Conservation (phyloP, 2,329 filamentous ascomycete genomes). For the Aspergillus persii region DNA sequence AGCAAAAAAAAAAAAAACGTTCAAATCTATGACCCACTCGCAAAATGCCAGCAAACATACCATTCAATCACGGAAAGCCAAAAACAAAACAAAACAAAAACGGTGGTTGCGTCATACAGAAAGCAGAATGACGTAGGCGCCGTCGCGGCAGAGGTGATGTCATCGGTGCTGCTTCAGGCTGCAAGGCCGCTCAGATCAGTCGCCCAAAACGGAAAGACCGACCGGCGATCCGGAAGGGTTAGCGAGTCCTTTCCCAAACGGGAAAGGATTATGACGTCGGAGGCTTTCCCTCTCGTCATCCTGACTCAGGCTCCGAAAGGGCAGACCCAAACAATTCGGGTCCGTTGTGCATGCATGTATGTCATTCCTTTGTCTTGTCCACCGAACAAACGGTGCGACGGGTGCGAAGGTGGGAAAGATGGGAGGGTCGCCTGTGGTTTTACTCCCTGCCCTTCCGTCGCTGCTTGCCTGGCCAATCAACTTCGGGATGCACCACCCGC, state of each 20-base stretch:
- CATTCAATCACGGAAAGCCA: background rate
- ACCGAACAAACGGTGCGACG: too few relatives aligned
- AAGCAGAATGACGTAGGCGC: background rate
- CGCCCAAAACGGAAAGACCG: constrained; percentile 12
- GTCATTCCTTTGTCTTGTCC: too few relatives aligned
- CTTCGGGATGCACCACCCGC: constrained; percentile 87
- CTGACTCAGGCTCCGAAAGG: constrained; percentile 11
- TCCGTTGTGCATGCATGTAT: too few relatives aligned
- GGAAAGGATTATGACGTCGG: constrained; percentile 22
- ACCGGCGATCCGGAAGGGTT: constrained; percentile 19
- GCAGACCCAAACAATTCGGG: background rate
- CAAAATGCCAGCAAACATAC: constrained; percentile 3
- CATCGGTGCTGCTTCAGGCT: constrained; percentile 15
- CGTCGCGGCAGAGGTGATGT: constrained; percentile 16
- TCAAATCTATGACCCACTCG: constrained; percentile 16
- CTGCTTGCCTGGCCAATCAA: constrained; percentile 73
- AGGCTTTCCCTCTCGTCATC: constrained; percentile 18
- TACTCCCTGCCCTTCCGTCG: constrained; percentile 40
- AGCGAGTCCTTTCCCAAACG: constrained; percentile 16
- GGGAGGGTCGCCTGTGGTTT: background rate
- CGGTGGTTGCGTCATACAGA: constrained; percentile 16
- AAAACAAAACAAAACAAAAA: constrained; percentile 5
- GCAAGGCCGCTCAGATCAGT: constrained; percentile 5
- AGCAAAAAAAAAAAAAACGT: constrained; percentile 1
- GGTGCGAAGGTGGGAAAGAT: background rate